Evolutionary conservation across 1,139 yeast species (phyloP), one percentile per base, ranked within the genome.

Genomic region (Magnusiomyces clavatus): DNA sequence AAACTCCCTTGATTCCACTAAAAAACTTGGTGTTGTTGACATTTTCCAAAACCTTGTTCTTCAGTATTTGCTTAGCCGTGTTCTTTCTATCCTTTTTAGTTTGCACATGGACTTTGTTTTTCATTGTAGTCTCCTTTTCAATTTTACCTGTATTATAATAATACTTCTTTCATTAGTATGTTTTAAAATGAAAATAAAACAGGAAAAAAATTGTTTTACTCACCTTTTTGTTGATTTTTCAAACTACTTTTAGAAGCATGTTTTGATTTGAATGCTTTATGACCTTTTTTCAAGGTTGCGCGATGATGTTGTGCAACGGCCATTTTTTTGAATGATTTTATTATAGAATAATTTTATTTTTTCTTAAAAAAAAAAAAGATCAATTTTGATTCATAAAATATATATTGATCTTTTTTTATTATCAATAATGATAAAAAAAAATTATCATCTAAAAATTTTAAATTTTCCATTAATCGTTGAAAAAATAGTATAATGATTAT

Each of bases 231-330:
- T 55, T 79, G 75, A 57, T 86, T 85, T 66, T 88, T 90, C 62
- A 89, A 68, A 51, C 89, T 81, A 53, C 96, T 87, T 65, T 92
- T 92, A n/a, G 95, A 80, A 19, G 96, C 80, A 73, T 92, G 97
- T 64, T 82, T 84, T 6, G 95, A 81, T 66, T 92, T 92, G 77
- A 88, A 92, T 11, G 92, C 78, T 71, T 92, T 92, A 63, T 90
- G 96, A 51, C 82, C 82, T 67, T 83, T 83, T 69, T 88, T 90
- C 52, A 86, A 73, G 10, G 95, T 81, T 16, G 92, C 76, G 65
- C 97, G 78, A 66, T 90, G 97, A 16, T 86, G 81, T 64, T 82
- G 84, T 37, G 51, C 45, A 36, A 52, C 56, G 29, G 53, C 54
- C 56, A 54, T 54, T 5, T 35, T 41, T 40, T 10, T 34, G 12